Evolutionary conservation across 1,284 basidiomycete species (phyloP), one percentile per base, ranked within the genome.

Genomic region (Earliella scabrosa): DNA sequence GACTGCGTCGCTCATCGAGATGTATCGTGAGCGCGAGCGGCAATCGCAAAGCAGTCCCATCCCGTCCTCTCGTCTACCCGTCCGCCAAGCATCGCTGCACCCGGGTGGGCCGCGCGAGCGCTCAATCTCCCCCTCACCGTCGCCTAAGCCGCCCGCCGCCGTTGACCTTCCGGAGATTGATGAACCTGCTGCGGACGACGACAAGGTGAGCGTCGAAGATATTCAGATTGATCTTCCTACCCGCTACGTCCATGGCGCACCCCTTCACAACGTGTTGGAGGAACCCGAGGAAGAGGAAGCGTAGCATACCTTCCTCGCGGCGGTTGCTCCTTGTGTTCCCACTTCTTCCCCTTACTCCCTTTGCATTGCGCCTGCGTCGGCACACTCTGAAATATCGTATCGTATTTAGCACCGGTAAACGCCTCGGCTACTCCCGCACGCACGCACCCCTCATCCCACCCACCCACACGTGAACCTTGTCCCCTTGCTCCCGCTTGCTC

Each of bases 181-280:
- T 29, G 64, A 65, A 44, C 59, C 63, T 18, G 59, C n/a, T n/a
- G n/a, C n/a, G n/a, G n/a, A 60, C 50, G 67, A 67, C 45, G 60
- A 64, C 49, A 59, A 61, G 57, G 54, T 64, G 53, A 56, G 63
- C 55, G 58, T 60, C 45, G 64, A 63, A 47, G 64, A 70, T 38
- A 63, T 71, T 61, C 58, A 65, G 57, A 60, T 65, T 54, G 60
- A 63, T 51, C 56, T 68, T 31, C 92, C 92, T 6, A 82, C 76
- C 35, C 82, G 92, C 48, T 95, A 95, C 68, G 75, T 91, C 31
- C 93, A 95, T 68, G 93, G 93, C 32, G 90, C 90, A 24, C 93
- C 93, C 24, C 76, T 95, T 66, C 90, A 94, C 60, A 93, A 93
- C 64, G 91, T 93, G 29, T 27, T 90, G 47, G 92, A 93, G 68